Evolutionary conservation across 148 eudicot species (phyloP).

Genomic region (Camellia sinensis): DNA sequence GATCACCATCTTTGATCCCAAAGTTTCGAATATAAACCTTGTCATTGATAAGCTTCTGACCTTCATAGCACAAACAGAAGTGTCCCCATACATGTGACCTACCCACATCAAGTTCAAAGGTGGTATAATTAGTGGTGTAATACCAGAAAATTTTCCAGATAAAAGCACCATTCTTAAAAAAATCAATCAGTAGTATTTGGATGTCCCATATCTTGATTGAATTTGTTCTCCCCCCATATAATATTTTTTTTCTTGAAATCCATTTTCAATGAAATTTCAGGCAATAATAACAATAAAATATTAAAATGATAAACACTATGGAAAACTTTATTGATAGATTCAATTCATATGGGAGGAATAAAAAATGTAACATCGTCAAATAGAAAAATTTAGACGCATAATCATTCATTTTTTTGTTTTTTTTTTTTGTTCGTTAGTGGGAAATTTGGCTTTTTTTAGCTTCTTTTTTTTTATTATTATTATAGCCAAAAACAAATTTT

Average conservation of each 20-base stretch:
- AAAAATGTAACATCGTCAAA: background rate
- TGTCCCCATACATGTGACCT: conserved; percentile 51
- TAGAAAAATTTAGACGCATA: background rate
- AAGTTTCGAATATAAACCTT: conserved; percentile 24
- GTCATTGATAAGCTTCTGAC: conserved; percentile 36
- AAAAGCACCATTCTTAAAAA: background rate
- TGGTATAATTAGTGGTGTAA: background rate
- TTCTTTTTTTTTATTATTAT: no score
- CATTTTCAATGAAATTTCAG: background rate
- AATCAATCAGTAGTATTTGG: background rate
- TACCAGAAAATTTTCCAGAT: background rate
- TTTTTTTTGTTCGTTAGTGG: no score
- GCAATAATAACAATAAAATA: background rate
- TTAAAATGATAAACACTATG: background rate
- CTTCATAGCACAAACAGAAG: conserved; percentile 43
- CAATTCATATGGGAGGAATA: background rate
- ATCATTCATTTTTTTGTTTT: no score
- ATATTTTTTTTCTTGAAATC: background rate
- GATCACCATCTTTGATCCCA: conserved; percentile 46
- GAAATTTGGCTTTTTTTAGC: no score
- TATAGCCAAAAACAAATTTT: no score
- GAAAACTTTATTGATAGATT: background rate
- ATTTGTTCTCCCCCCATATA: background rate
- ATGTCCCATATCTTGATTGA: background rate
- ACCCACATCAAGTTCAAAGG: conserved; percentile 11